phyloP scores from a whole-genome alignment of 2,329 filamentous ascomycete species.

The Neurospora crassa region DNA sequence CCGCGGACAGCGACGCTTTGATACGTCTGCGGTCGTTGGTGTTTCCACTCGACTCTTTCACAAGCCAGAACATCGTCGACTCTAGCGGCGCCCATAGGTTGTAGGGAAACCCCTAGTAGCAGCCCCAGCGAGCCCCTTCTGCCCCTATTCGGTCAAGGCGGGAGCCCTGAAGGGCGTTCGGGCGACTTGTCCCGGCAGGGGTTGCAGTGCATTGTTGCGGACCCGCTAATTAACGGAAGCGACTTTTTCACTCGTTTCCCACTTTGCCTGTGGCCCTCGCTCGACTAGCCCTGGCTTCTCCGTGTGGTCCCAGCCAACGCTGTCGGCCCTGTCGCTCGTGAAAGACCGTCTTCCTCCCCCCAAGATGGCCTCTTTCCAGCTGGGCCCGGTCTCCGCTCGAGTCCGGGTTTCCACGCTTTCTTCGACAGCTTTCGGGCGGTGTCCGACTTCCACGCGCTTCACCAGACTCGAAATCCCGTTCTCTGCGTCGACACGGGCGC shows the following conservation, averaged over 20 bases:
- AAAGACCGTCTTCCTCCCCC: not conserved
- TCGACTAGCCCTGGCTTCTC: not conserved
- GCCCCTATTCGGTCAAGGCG: not conserved
- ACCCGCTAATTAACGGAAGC: not conserved
- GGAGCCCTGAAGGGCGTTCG: not conserved
- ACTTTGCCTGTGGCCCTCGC: not conserved
- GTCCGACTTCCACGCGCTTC: constrained; percentile 6
- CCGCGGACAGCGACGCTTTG: not conserved
- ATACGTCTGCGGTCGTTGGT: not conserved
- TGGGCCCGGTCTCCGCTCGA: constrained; percentile 12
- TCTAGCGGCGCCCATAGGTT: not conserved
- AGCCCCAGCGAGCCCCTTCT: not conserved
- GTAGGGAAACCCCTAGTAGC: not conserved
- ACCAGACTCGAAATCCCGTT: constrained; percentile 4
- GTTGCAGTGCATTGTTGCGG: not conserved
- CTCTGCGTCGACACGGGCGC: constrained; percentile 13
- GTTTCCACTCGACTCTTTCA: not conserved
- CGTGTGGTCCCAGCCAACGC: not conserved
- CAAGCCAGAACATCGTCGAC: not conserved
- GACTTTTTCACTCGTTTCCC: not conserved
- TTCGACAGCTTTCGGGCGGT: constrained; percentile 8
- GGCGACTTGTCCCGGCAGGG: not conserved
- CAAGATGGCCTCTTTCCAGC: constrained; percentile 8
- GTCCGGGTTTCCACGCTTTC: constrained; percentile 13
- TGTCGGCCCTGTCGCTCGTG: not conserved